Conservation (phyloP, 352 stramenopile genomes). For the Phytophthora nicotianae region DNA sequence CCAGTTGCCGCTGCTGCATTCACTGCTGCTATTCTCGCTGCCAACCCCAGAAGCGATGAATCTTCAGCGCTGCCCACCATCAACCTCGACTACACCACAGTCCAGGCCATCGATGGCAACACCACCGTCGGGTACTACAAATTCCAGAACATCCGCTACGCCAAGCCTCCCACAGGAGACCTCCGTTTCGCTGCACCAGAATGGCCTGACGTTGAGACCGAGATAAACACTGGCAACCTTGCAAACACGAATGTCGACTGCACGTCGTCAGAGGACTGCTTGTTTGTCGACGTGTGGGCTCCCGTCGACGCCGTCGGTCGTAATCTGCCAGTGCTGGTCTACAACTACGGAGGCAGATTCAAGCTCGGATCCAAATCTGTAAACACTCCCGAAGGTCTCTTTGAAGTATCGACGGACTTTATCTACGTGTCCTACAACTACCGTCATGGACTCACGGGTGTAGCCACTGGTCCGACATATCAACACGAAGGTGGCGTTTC, state of each 20-base stretch:
- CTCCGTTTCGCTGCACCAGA: conserved; percentile 25
- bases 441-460: conserved; percentile 31
- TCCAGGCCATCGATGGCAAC: conserved; percentile 30
- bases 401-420: conserved; percentile 33
- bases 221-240: conserved; percentile 1
- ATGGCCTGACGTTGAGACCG: neutral
- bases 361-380: conserved; percentile 24
- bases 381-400: conserved; percentile 29
- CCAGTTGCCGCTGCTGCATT: conserved; percentile 8
- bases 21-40: conserved; percentile 6
- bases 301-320: conserved; percentile 22
- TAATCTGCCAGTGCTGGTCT: conserved; percentile 43
- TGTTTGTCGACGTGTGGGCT: conserved; percentile 41
- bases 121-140: conserved; percentile 39
- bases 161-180: conserved; percentile 28
- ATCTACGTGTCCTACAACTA: conserved; percentile 49
- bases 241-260: conserved; percentile 17
- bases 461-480: conserved; percentile 30
- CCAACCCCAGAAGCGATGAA: conserved; percentile 3
- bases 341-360: conserved; percentile 36
- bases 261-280: conserved; percentile 32
- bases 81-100: conserved; percentile 33
- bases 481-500: conserved; percentile 35
- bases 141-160: conserved; percentile 42
- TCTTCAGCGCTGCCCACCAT: conserved; percentile 19